Percentiles rank a stretch among this genome's conserved stretches.
Conservation (phyloP, 306 rosid genomes). For the Gynostemma pentaphyllum region DNA sequence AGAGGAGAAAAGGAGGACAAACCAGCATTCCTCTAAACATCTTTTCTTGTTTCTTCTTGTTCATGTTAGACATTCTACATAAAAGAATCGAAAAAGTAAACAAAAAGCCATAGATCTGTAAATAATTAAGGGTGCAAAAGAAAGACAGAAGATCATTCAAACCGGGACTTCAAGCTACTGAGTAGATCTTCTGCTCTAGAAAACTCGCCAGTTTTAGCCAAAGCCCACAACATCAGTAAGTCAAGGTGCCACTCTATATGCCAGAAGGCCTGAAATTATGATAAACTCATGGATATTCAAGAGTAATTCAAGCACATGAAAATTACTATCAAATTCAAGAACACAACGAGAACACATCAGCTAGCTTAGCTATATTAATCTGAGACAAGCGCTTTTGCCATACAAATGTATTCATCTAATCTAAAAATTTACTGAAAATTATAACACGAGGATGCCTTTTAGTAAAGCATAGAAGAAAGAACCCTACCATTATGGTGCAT, state of each 20-base stretch:
- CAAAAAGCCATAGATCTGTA: background rate
- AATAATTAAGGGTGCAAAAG: background rate
- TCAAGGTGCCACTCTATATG: slow-evolving; percentile 73
- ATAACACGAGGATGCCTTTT: background rate
- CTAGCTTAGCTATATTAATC: background rate
- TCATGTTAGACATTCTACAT: slow-evolving; percentile 49
- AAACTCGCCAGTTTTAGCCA: slow-evolving; percentile 43
- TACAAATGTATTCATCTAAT: background rate
- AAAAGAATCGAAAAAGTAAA: slow-evolving; percentile 1
- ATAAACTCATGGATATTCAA: slow-evolving; percentile 1
- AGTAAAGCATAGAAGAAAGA: background rate
- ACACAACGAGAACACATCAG: background rate
- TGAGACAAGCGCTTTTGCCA: background rate
- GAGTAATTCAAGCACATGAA: background rate
- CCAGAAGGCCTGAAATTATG: slow-evolving; percentile 56
- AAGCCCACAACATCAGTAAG: slow-evolving; percentile 51
- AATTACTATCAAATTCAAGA: background rate
- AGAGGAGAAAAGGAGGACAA: slow-evolving; percentile 17
- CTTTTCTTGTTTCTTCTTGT: slow-evolving; percentile 36
- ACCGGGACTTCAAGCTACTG: slow-evolving; percentile 59
- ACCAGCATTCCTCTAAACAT: slow-evolving; percentile 60
- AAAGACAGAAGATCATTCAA: slow-evolving; percentile 15
- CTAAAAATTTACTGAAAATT: background rate
- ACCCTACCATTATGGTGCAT: background rate
- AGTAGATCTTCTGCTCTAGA: slow-evolving; percentile 58